Conservation (phyloP, 176 grass and related monocot genomes). For the Zea mays region Zm-B73-REFERENCE-NAM-5.0 NC_050100.1:205531501-205532000, state of each 20-base stretch:
- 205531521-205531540: constrained; percentile 71
- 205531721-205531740: neutral
- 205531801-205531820: too few species aligned
- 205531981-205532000: neutral
- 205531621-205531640: constrained; percentile 16
- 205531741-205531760: too few species aligned
- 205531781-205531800: too few species aligned
- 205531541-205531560: constrained; percentile 13
- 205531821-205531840: too few species aligned
- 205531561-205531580: constrained; percentile 20
- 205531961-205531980: too few species aligned
- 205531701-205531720: constrained; percentile 9
- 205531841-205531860: too few species aligned
- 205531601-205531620: constrained; percentile 5
- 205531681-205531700: neutral
- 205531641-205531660: constrained; percentile 7
- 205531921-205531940: too few species aligned
- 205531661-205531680: constrained; percentile 15
- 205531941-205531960: too few species aligned
- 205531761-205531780: too few species aligned
- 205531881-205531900: too few species aligned
- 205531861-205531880: too few species aligned
- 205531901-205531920: too few species aligned
- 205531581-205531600: neutral
- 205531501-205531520: constrained; percentile 52